Conservation (phyloP, 2,329 filamentous ascomycete species). For the Stemphylium lycopersici region DNA sequence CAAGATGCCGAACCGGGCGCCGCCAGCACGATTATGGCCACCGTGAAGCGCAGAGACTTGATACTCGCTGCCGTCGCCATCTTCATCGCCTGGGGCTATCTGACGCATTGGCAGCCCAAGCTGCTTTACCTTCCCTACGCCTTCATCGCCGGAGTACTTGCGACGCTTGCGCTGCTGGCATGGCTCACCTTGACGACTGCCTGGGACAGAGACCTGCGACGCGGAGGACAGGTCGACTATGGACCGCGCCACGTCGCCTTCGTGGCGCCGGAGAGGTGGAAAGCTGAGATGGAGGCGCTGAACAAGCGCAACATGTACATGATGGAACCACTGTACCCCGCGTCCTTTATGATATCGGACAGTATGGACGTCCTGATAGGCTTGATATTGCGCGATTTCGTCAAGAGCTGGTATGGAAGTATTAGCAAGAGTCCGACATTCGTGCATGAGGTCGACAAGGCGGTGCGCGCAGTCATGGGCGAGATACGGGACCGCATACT, state of each 20-base stretch:
- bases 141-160: slow-evolving; percentile 71
- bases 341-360: slow-evolving; percentile 77
- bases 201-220: slow-evolving; percentile 51
- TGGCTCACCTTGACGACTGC: slow-evolving; percentile 67
- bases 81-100: slow-evolving; percentile 88
- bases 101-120: slow-evolving; percentile 79
- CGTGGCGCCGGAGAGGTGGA: slow-evolving; percentile 69
- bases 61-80: slow-evolving; percentile 69
- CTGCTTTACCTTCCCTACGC: slow-evolving; percentile 87
- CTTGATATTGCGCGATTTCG: slow-evolving; percentile 80
- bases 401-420: slow-evolving; percentile 84
- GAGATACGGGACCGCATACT: slow-evolving; percentile 74
- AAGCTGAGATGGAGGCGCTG: slow-evolving; percentile 70
- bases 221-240: slow-evolving; percentile 50
- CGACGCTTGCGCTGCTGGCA: slow-evolving; percentile 61
- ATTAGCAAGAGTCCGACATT: slow-evolving; percentile 85
- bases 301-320: slow-evolving; percentile 70
- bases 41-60: slow-evolving; percentile 73
- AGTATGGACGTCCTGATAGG: slow-evolving; percentile 80
- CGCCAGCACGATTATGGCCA: slow-evolving; percentile 66
- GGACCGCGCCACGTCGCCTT: slow-evolving; percentile 60
- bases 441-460: slow-evolving; percentile 82
- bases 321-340: slow-evolving; percentile 71
- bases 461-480: slow-evolving; percentile 73
- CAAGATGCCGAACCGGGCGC: slow-evolving; percentile 48